These are phyloP conservation scores for Neurospora sp. DNA, from an alignment of 495 filamentous ascomycete genomes.

Conservation along the genomic window DNA sequence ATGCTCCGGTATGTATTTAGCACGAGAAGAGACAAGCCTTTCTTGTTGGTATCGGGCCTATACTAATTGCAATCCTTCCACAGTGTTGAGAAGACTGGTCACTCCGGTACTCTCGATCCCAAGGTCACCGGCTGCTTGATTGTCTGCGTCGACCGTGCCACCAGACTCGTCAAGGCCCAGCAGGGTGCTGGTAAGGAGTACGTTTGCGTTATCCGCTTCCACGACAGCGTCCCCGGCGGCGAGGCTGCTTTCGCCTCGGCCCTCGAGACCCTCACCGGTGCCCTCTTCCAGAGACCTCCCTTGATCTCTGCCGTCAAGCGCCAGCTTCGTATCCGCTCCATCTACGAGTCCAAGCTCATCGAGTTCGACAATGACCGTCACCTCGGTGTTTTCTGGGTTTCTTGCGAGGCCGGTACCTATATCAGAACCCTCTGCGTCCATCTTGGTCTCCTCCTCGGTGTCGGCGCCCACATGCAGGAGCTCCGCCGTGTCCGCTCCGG, in stretches of 20 bases:
- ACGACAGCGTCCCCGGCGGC: conserved; percentile 84
- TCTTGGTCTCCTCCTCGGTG: conserved; percentile 81
- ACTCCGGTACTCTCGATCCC: conserved; percentile 94
- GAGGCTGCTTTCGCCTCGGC: conserved; percentile 82
- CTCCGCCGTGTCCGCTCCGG: conserved; percentile 86
- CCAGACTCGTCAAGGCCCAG: conserved; percentile 93
- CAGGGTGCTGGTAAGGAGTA: conserved; percentile 87
- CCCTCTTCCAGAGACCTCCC: conserved; percentile 93
- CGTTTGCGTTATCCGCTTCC: conserved; percentile 79
- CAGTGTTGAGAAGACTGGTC: conserved; percentile 92
- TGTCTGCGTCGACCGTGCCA: conserved; percentile 91
- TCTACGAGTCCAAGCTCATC: conserved; percentile 87
- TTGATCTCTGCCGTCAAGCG: conserved; percentile 98
- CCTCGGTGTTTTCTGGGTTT: conserved; percentile 98
- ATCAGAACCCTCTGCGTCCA: conserved; percentile 97
- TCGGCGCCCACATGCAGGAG: conserved; percentile 98
- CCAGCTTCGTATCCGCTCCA: conserved; percentile 92
- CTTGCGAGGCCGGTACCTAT: conserved; percentile 96
- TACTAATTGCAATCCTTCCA: conserved; percentile 12
- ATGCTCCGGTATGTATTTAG: conserved; percentile 62
- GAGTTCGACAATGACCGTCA: conserved; percentile 98
- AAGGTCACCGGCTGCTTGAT: conserved; percentile 76
- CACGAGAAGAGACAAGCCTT: neutral
- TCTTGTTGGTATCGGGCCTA: neutral
- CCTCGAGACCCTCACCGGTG: conserved; percentile 88